Base-by-base conservation (phyloP, 352 stramenopile species). In the Blastocystis sp. region DNA sequence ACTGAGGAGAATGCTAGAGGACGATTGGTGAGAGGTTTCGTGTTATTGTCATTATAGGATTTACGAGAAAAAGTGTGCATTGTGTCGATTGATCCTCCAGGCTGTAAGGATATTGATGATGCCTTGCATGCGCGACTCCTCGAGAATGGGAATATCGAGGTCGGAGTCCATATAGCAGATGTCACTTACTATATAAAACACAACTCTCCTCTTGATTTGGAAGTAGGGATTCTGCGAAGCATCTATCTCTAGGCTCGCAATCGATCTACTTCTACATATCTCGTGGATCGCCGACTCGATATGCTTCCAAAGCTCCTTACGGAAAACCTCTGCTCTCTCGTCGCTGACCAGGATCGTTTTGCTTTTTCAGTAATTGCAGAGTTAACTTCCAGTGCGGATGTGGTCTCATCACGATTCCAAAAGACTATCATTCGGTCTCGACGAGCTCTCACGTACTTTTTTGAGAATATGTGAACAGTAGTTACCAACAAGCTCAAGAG, bases 41-140 rank as follows among this genome's bases (percentile, higher is more conserved):
- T 30, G 59, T 16, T 16, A 4, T 62, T 68, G 59, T 16, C 2
- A 47, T 2, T 2, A 37, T 88, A 88, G 62, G 66, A 90, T 47
- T 53, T 90, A 13, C 66, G 62, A 3, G 63, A 55, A 20, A 79
- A 3, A n/a, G 76, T 98, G 53, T 95, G 95, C 0, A 95, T 99
- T 34, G 95, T 94, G 26, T 95, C 92, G 9, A 95, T 96, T 73
- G 94, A 96, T 91, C 94, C 94, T 24, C 94, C 94, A 2, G 93
- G 93, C 26, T 98, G 95, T 91, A 96, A 97, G 88, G 97, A 99
- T 93, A 99, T 99, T 91, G 97, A 99, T 91, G 97, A 99, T 92
- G 97, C 97, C 3, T 92, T 99, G 45, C 96, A 98, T 91, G 96
- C 94, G 20, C 94, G 93, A 20, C 90, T 94, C 43, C 91, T 99